Evolutionary conservation across 148 eudicot species (phyloP).

Genomic region (Suaeda aralocaspica): DNA sequence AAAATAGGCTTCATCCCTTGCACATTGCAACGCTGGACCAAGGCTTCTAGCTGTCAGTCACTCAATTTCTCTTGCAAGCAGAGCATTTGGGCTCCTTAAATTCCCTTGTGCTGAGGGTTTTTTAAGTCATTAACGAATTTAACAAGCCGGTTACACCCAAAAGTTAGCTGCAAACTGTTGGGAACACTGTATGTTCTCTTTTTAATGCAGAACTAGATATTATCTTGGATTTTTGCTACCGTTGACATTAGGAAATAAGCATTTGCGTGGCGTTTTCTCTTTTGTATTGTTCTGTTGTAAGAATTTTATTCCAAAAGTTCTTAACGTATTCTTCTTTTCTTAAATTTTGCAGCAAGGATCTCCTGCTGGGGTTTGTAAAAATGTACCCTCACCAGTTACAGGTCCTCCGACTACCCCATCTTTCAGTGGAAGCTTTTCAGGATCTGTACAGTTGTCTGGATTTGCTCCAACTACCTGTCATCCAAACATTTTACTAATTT

Average conservation of each 20-base stretch:
- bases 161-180: too few relatives aligned
- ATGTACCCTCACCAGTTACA: conserved; percentile 37
- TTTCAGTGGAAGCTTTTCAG: conserved; percentile 71
- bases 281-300: not conserved
- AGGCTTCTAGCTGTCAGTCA: too few relatives aligned
- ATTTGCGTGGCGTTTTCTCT: not conserved
- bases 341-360: conserved; percentile 66
- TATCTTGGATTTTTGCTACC: too few relatives aligned
- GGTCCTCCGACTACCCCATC: conserved; percentile 38
- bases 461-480: conserved; percentile 38
- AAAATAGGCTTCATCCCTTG: too few relatives aligned
- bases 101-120: too few relatives aligned
- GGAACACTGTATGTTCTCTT: too few relatives aligned
- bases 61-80: too few relatives aligned
- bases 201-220: too few relatives aligned
- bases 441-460: conserved; percentile 79
- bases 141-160: too few relatives aligned
- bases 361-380: conserved; percentile 73
- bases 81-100: too few relatives aligned
- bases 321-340: conserved; percentile 6
- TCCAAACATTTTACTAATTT: conserved; percentile 30
- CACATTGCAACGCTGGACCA: too few relatives aligned
- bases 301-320: not conserved
- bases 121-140: too few relatives aligned
- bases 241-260: not conserved